Conservation (phyloP, 2,329 filamentous ascomycete genomes). For the Fusarium concolor region DNA sequence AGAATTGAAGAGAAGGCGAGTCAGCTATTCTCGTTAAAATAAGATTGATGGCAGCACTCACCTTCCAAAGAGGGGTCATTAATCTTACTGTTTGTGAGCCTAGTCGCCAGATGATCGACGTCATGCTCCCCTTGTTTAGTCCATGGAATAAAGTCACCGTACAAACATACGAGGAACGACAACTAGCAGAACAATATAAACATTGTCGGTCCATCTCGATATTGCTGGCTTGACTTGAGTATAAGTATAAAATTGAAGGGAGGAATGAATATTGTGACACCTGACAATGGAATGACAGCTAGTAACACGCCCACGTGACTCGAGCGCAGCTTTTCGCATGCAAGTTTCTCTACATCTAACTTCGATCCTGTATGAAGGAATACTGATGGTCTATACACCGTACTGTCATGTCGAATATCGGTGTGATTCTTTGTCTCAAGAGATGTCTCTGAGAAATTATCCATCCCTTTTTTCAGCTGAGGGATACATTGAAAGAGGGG, state of each 20-base stretch:
- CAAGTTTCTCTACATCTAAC: background rate
- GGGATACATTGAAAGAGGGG: background rate
- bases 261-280: background rate
- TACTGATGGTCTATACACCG: too few relatives aligned
- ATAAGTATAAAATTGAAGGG: background rate
- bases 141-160: background rate
- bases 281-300: background rate
- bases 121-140: slow-evolving; percentile 26
- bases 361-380: too few relatives aligned
- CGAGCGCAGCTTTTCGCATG: background rate
- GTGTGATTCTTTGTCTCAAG: background rate
- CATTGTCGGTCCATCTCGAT: background rate
- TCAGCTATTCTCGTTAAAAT: slow-evolving; percentile 17
- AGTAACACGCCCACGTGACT: background rate
- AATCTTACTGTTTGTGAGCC: slow-evolving; percentile 21
- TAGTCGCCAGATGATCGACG: slow-evolving; percentile 17
- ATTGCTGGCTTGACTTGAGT: background rate
- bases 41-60: slow-evolving; percentile 32
- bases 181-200: background rate
- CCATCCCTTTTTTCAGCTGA: slow-evolving; percentile 2
- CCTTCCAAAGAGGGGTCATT: slow-evolving; percentile 25
- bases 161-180: background rate
- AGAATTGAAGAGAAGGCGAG: slow-evolving; percentile 7
- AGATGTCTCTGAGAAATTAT: background rate
- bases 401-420: background rate